These are phyloP conservation scores for Petasospora rhodanensis DNA, from an alignment of 1,139 yeast species.

Conservation along the genomic window DNA sequence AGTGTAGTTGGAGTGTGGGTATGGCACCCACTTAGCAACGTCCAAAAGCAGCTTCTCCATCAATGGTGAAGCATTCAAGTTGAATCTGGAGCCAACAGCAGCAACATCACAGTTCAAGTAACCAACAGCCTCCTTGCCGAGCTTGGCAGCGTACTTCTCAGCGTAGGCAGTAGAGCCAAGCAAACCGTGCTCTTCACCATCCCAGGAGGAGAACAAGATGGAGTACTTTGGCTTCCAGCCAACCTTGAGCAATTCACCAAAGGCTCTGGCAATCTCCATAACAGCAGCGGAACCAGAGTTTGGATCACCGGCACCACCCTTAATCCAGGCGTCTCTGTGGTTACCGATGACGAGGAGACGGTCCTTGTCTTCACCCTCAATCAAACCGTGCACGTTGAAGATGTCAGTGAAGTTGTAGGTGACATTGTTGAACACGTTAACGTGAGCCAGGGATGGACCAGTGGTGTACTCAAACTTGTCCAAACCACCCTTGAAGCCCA, in stretches of 20 bases:
- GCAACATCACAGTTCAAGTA: constrained; percentile 64
- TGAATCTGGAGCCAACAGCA: constrained; percentile 45
- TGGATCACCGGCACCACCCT: constrained; percentile 71
- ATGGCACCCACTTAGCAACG: constrained; percentile 36
- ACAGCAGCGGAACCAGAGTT: constrained; percentile 60
- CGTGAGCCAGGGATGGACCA: constrained; percentile 54
- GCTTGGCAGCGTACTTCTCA: constrained; percentile 42
- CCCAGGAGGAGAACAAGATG: constrained; percentile 63
- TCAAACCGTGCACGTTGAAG: constrained; percentile 52
- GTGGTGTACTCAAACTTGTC: constrained; percentile 46
- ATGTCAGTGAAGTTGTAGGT: constrained; percentile 56
- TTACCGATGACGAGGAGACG: constrained; percentile 60
- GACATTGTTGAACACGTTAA: constrained; percentile 52
- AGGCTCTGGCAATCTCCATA: constrained; percentile 53
- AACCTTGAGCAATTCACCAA: constrained; percentile 40
- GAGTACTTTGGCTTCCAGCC: constrained; percentile 68
- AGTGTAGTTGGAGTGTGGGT: constrained; percentile 42
- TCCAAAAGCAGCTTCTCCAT: constrained; percentile 39
- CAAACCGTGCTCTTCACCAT: constrained; percentile 68
- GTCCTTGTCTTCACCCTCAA: constrained; percentile 46
- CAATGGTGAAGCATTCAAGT: constrained; percentile 48
- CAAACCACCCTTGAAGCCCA: constrained; percentile 36
- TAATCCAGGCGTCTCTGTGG: constrained; percentile 73
- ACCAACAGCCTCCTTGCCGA: constrained; percentile 47
- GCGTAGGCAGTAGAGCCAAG: constrained; percentile 70